Evolutionary conservation across 2,329 filamentous ascomycete species (phyloP).

Genomic region (Paecilomyces variotii): DNA sequence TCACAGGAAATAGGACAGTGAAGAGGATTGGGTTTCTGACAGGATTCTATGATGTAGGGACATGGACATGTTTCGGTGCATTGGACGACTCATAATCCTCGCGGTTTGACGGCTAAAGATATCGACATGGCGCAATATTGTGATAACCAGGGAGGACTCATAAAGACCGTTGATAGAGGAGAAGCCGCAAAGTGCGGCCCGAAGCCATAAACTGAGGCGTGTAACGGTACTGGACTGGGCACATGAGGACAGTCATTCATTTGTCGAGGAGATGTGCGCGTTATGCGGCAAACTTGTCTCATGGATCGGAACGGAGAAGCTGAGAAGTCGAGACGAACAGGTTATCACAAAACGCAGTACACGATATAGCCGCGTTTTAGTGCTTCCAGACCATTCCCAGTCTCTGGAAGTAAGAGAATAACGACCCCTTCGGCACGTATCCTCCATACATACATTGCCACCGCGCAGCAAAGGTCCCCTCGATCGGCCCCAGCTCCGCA

Average conservation of each 20-base stretch:
- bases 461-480: slow-evolving; percentile 30
- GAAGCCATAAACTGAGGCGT: background rate
- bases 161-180: slow-evolving; percentile 10
- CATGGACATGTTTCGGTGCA: slow-evolving; percentile 10
- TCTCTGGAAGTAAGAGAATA: slow-evolving; percentile 38
- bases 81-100: slow-evolving; percentile 15
- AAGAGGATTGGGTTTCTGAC: background rate
- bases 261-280: too few relatives aligned
- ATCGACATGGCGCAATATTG: slow-evolving; percentile 14
- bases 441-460: slow-evolving; percentile 34
- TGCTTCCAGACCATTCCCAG: slow-evolving; percentile 30
- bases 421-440: slow-evolving; percentile 31
- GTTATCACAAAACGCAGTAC: too few relatives aligned
- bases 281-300: too few relatives aligned
- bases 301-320: too few relatives aligned
- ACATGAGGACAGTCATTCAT: too few relatives aligned
- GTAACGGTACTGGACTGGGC: too few relatives aligned
- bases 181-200: slow-evolving; percentile 2
- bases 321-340: too few relatives aligned
- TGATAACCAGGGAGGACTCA: slow-evolving; percentile 11
- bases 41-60: slow-evolving; percentile 5
- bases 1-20: background rate
- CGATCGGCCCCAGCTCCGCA: slow-evolving; percentile 15
- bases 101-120: slow-evolving; percentile 12
- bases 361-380: background rate